A percentile compares a stretch with the other conserved stretches of the same genome.
Evolutionary conservation across 495 filamentous ascomycete genomes (phyloP).

Genomic region (Podospora didyma): DNA sequence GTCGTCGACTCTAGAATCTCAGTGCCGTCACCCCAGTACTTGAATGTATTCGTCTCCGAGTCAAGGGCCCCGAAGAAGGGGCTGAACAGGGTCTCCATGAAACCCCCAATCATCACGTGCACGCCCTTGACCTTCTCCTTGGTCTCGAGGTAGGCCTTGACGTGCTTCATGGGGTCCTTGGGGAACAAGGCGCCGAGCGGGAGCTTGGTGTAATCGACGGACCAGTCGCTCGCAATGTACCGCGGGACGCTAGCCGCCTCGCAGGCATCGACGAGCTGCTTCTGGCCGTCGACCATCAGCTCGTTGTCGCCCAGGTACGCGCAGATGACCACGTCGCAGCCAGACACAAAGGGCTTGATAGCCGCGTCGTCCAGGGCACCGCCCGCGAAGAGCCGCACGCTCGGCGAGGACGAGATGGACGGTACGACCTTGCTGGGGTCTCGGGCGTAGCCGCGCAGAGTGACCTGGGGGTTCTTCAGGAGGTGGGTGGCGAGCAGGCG

Average conservation of each 20-base stretch:
- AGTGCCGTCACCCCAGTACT: constrained; percentile 32
- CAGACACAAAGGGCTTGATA: constrained; percentile 1
- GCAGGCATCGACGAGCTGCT: constrained; percentile 41
- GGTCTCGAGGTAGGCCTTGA: constrained; percentile 38
- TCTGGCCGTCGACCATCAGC: constrained; percentile 44
- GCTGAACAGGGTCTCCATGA: constrained; percentile 24
- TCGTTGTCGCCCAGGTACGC: constrained; percentile 39
- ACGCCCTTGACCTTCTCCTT: constrained; percentile 35
- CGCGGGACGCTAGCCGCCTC: constrained; percentile 33
- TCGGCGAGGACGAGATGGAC: not conserved
- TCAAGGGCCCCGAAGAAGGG: constrained; percentile 21
- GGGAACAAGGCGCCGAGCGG: constrained; percentile 32
- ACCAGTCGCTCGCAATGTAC: constrained; percentile 44
- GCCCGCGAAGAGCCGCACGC: constrained; percentile 1
- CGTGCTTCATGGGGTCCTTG: constrained; percentile 43
- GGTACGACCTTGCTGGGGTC: constrained; percentile 1
- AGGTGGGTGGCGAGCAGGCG: constrained; percentile 1
- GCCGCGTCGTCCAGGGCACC: not conserved
- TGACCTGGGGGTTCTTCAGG: not conserved
- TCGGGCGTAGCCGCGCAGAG: constrained; percentile 2
- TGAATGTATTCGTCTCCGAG: constrained; percentile 16
- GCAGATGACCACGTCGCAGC: constrained; percentile 32
- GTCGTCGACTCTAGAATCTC: constrained; percentile 33
- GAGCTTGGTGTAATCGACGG: constrained; percentile 38
- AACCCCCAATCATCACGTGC: constrained; percentile 31